Evolutionary conservation across 768 basidiomycete species (phyloP).

Genomic region (Suillus lakei): DNA sequence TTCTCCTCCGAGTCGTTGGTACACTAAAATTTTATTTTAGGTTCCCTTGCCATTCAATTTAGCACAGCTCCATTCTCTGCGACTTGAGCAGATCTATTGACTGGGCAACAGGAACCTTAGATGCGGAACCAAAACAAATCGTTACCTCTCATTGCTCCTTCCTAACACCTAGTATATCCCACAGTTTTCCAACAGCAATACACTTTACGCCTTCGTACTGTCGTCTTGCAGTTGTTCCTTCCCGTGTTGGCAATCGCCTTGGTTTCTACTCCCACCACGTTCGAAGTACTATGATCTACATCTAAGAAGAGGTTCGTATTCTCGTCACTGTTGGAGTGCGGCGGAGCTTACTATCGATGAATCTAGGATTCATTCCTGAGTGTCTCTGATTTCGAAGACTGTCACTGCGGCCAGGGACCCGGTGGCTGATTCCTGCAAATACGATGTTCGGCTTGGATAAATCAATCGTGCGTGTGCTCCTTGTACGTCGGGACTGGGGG

Average conservation of each 20-base stretch:
- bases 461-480: not conserved
- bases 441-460: not conserved
- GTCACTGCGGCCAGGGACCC: not conserved
- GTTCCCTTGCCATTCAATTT: not conserved
- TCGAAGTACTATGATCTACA: not conserved
- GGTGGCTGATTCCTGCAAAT: not conserved
- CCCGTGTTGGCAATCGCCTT: not conserved
- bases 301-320: not conserved
- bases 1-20: too few relatives aligned
- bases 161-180: not conserved
- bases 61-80: not conserved
- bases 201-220: not conserved
- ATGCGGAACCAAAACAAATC: not conserved
- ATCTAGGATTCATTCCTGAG: not conserved
- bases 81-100: not conserved
- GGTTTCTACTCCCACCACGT: conserved; percentile 3
- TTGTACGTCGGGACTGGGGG: not conserved
- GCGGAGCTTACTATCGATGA: not conserved
- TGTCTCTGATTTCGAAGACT: not conserved
- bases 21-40: too few relatives aligned
- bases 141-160: not conserved
- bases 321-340: not conserved
- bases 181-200: not conserved
- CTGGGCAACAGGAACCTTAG: not conserved
- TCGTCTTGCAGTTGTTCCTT: not conserved